phyloP scores from a whole-genome alignment of 768 basidiomycete genomes.

The Pulveroboletus sp. region DNA sequence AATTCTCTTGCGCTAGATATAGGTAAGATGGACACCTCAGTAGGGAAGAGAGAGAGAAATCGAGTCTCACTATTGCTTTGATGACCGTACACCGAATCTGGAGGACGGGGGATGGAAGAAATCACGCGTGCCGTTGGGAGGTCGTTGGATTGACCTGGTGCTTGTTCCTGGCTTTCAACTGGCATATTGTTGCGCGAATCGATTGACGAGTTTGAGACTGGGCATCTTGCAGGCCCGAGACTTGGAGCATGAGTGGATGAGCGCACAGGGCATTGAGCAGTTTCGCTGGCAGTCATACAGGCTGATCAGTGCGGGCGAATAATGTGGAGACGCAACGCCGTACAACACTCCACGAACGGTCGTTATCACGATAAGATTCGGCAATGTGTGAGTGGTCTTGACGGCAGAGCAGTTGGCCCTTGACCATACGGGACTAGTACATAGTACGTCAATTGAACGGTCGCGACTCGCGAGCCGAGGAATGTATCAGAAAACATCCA shows the following conservation, averaged over 20 bases:
- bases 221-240: neutral
- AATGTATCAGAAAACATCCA: no score
- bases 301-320: no score
- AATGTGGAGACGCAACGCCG: no score
- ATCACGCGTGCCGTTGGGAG: neutral
- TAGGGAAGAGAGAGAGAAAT: neutral
- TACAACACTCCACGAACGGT: no score
- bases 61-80: constrained; percentile 6
- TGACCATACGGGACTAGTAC: no score
- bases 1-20: constrained; percentile 7
- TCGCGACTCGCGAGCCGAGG: no score
- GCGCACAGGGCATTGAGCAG: no score
- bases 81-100: constrained; percentile 9
- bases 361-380: no score
- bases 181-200: constrained; percentile 13
- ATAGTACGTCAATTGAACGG: no score
- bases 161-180: constrained; percentile 8
- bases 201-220: neutral
- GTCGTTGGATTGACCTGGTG: neutral
- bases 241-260: neutral
- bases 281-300: neutral
- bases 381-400: no score
- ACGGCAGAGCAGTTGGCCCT: no score
- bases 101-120: constrained; percentile 8
- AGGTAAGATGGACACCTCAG: neutral